Percentiles rank a stretch among this genome's conserved stretches.
Conservation (phyloP, 768 basidiomycete genomes). For the Mycena rosella region DNA sequence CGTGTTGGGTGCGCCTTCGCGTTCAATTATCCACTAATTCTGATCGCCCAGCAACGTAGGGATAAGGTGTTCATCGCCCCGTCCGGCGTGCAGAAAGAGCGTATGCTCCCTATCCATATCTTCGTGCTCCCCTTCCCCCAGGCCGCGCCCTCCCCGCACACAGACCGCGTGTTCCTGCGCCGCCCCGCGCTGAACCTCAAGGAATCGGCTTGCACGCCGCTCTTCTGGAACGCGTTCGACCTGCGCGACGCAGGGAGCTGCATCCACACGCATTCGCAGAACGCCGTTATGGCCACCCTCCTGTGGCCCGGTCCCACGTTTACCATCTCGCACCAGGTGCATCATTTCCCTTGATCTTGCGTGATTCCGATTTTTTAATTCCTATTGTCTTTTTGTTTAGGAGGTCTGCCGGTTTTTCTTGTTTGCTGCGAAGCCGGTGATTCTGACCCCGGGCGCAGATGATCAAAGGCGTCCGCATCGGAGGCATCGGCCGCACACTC, state of each 20-base stretch:
- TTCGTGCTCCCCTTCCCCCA: conserved; percentile 89
- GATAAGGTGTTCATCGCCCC: conserved; percentile 90
- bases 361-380: conserved; percentile 16
- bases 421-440: background rate
- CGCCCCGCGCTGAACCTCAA: conserved; percentile 79
- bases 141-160: conserved; percentile 67
- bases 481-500: conserved; percentile 60
- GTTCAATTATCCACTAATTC: background rate
- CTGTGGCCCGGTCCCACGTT: conserved; percentile 80
- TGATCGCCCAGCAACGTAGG: conserved; percentile 47
- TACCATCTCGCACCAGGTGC: conserved; percentile 85
- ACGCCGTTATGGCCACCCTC: conserved; percentile 64
- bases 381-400: conserved; percentile 47
- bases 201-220: conserved; percentile 89
- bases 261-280: conserved; percentile 2
- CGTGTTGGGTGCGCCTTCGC: conserved; percentile 64
- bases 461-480: conserved; percentile 90
- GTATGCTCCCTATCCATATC: conserved; percentile 85
- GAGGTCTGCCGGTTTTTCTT: conserved; percentile 51
- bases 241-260: conserved; percentile 56
- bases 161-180: conserved; percentile 83
- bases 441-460: conserved; percentile 61
- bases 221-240: conserved; percentile 8
- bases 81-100: conserved; percentile 92
- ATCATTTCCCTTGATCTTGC: conserved; percentile 31